Evolutionary conservation across 495 filamentous ascomycete genomes (phyloP).

Genomic region (Xylaria sp.): DNA sequence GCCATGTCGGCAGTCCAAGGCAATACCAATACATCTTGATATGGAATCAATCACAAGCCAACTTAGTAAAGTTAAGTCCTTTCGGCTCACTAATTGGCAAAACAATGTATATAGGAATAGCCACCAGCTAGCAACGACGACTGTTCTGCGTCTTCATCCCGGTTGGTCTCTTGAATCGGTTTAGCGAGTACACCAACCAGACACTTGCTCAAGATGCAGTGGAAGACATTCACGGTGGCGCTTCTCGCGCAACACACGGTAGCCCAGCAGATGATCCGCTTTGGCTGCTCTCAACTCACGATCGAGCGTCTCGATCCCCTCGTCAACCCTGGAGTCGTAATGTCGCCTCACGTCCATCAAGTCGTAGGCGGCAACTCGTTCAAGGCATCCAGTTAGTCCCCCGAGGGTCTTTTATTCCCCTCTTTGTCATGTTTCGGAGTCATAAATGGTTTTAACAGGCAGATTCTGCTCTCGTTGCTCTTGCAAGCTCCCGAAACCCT

Average conservation of each 20-base stretch:
- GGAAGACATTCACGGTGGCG: slow-evolving; percentile 31
- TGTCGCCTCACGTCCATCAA: slow-evolving; percentile 47
- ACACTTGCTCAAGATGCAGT: slow-evolving; percentile 35
- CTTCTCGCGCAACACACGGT: slow-evolving; percentile 33
- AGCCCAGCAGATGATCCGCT: slow-evolving; percentile 49
- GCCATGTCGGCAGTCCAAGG: slow-evolving; percentile 13
- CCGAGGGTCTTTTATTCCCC: too few species aligned
- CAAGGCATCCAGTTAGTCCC: slow-evolving; percentile 41
- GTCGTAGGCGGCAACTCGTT: slow-evolving; percentile 50
- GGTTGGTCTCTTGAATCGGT: background rate
- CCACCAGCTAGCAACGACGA: background rate
- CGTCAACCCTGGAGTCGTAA: slow-evolving; percentile 43
- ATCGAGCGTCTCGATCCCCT: slow-evolving; percentile 48
- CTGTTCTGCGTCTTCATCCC: slow-evolving; percentile 4
- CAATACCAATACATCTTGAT: background rate
- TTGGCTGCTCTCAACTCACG: slow-evolving; percentile 49
- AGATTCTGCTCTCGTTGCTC: too few species aligned
- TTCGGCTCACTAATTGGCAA: background rate
- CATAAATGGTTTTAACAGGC: too few species aligned
- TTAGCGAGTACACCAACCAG: background rate
- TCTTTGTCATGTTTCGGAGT: too few species aligned
- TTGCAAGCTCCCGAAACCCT: too few species aligned
- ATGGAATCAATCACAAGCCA: slow-evolving; percentile 3
- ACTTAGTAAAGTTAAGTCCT: background rate
- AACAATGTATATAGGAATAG: slow-evolving; percentile 18